Percentiles rank a stretch among this genome's conserved stretches.
Conservation (phyloP, 345 rosid species). For the Trapa bicornis region DNA sequence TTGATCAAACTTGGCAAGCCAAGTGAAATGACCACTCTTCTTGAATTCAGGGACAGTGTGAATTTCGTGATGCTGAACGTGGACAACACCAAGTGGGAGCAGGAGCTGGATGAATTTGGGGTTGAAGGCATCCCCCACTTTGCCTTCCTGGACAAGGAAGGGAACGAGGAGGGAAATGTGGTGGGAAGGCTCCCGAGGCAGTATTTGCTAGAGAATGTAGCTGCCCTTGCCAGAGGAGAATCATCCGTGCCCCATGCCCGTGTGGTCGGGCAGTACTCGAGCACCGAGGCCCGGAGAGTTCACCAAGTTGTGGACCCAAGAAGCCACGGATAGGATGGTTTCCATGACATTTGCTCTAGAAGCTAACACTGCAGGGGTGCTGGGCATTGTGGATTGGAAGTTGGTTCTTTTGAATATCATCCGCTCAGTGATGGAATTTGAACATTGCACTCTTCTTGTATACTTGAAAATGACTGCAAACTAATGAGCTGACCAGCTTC, state of each 20-base stretch:
- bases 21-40: neutral
- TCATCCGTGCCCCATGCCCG: slow-evolving; percentile 72
- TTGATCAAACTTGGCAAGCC: neutral
- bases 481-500: neutral
- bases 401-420: neutral
- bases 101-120: slow-evolving; percentile 93
- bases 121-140: slow-evolving; percentile 96
- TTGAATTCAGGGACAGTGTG: slow-evolving; percentile 49
- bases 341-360: too few relatives aligned
- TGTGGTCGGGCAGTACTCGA: slow-evolving; percentile 69
- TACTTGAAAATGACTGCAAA: neutral
- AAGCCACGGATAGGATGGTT: slow-evolving; percentile 55
- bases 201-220: slow-evolving; percentile 70
- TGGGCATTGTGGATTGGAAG: neutral
- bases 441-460: neutral
- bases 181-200: slow-evolving; percentile 83
- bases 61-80: slow-evolving; percentile 95
- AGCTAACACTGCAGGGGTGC: neutral
- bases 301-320: slow-evolving; percentile 74
- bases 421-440: neutral
- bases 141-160: slow-evolving; percentile 65
- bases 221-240: slow-evolving; percentile 66
- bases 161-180: slow-evolving; percentile 89
- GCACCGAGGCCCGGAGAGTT: slow-evolving; percentile 54
- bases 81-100: slow-evolving; percentile 95